Evolutionary conservation across 2,329 filamentous ascomycete species (phyloP).

Genomic region (Ophiocordyceps camponoti-floridani): DNA sequence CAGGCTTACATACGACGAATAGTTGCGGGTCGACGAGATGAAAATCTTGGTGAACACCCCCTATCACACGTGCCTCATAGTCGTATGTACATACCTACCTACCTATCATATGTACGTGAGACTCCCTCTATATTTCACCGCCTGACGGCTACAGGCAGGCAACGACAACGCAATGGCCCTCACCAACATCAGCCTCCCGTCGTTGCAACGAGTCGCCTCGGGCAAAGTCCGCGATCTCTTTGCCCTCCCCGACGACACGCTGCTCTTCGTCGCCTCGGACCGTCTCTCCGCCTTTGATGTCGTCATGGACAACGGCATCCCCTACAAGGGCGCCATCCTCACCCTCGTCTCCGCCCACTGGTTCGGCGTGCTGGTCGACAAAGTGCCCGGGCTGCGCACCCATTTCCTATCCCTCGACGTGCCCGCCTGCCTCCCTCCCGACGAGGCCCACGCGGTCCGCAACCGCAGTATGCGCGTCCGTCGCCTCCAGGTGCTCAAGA

Average conservation of each 20-base stretch:
- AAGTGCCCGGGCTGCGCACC: slow-evolving; percentile 28
- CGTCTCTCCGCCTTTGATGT: slow-evolving; percentile 94
- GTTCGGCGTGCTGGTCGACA: slow-evolving; percentile 29
- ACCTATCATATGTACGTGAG: no score
- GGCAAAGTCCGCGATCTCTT: slow-evolving; percentile 73
- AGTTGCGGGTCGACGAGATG: no score
- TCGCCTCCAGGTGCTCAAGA: slow-evolving; percentile 17
- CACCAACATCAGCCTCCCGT: slow-evolving; percentile 12
- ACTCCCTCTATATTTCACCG: no score
- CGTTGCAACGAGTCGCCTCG: slow-evolving; percentile 16
- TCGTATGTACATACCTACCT: no score
- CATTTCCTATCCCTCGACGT: slow-evolving; percentile 31
- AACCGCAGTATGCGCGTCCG: slow-evolving; percentile 63
- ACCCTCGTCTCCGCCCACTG: slow-evolving; percentile 29
- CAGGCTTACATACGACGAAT: no score
- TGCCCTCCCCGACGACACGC: slow-evolving; percentile 43
- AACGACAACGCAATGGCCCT: slow-evolving; percentile 6
- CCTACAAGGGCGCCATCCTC: slow-evolving; percentile 34
- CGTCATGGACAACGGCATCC: slow-evolving; percentile 54
- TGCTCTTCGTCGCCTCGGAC: slow-evolving; percentile 75
- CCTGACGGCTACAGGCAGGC: background rate
- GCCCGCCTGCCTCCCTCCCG: slow-evolving; percentile 14
- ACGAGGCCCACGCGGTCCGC: slow-evolving; percentile 33
- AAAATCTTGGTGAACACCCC: no score
- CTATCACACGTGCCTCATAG: no score